These are phyloP conservation scores for Globisporangium cystogenes DNA, from an alignment of 352 stramenopile species.

Conservation along the genomic window DNA sequence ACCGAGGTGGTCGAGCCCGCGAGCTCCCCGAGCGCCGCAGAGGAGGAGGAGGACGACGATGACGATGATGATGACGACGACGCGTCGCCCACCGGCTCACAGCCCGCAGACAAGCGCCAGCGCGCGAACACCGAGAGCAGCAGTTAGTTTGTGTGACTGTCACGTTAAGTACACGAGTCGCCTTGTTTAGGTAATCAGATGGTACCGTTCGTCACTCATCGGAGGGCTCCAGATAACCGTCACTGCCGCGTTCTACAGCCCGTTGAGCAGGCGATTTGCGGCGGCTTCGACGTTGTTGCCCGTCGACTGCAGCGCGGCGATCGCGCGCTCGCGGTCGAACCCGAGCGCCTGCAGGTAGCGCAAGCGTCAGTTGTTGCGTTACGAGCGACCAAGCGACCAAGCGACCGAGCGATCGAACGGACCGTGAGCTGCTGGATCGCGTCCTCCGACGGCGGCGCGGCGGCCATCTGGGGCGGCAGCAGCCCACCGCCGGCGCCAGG, in stretches of 20 bases:
- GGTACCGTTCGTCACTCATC: no score
- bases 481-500: constrained; percentile 46
- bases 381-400: no score
- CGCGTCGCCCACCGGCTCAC: not conserved
- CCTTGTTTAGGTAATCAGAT: no score
- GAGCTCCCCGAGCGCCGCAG: not conserved
- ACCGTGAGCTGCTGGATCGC: constrained; percentile 80
- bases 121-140: not conserved
- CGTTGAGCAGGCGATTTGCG: constrained; percentile 79
- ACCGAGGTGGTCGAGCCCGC: constrained; percentile 8
- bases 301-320: constrained; percentile 64
- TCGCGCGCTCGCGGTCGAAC: constrained; percentile 63
- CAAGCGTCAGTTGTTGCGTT: no score
- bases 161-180: not conserved
- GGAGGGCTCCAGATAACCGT: no score
- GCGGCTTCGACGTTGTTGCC: constrained; percentile 87
- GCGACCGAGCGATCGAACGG: no score
- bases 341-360: constrained; percentile 37
- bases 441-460: constrained; percentile 61
- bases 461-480: constrained; percentile 54
- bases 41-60: not conserved
- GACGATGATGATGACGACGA: not conserved
- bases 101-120: constrained; percentile 8
- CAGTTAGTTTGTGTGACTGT: not conserved
- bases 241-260: constrained; percentile 21